Conservation (phyloP, 1,139 yeast genomes). For the Meyerozyma sp. region DNA sequence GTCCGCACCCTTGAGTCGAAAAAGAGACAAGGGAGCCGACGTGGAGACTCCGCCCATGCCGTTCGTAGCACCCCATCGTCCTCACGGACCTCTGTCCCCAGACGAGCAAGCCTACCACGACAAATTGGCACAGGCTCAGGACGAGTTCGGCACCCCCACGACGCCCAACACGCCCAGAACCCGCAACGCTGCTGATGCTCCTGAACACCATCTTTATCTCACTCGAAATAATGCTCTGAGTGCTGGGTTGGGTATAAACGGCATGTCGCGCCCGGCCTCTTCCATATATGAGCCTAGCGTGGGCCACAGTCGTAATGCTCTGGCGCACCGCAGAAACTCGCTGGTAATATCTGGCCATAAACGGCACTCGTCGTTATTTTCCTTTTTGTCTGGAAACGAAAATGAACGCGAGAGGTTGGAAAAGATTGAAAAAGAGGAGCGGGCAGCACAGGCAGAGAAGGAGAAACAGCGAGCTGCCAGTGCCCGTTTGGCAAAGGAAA, state of each 20-base stretch:
- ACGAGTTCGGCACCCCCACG: slow-evolving; percentile 18
- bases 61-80: slow-evolving; percentile 58
- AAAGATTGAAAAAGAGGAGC: slow-evolving; percentile 3
- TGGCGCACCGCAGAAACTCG: slow-evolving; percentile 29
- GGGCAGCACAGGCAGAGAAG: background rate
- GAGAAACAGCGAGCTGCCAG: slow-evolving; percentile 3
- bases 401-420: slow-evolving; percentile 6
- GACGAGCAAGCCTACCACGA: background rate
- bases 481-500: slow-evolving; percentile 1
- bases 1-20: background rate
- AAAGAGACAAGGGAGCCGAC: background rate
- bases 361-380: slow-evolving; percentile 44
- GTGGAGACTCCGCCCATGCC: slow-evolving; percentile 9
- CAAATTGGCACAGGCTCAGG: slow-evolving; percentile 4
- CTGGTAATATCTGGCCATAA: slow-evolving; percentile 20
- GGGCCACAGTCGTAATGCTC: slow-evolving; percentile 23
- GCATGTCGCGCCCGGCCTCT: slow-evolving; percentile 35
- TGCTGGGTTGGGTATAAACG: slow-evolving; percentile 13
- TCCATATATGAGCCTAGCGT: slow-evolving; percentile 38
- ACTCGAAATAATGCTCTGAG: slow-evolving; percentile 23
- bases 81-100: slow-evolving; percentile 42
- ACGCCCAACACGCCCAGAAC: background rate
- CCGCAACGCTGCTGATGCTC: slow-evolving; percentile 7
- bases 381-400: slow-evolving; percentile 30
- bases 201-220: slow-evolving; percentile 14